Conservation (phyloP, 179 eudicot species). For the Drosera spatulata region DNA sequence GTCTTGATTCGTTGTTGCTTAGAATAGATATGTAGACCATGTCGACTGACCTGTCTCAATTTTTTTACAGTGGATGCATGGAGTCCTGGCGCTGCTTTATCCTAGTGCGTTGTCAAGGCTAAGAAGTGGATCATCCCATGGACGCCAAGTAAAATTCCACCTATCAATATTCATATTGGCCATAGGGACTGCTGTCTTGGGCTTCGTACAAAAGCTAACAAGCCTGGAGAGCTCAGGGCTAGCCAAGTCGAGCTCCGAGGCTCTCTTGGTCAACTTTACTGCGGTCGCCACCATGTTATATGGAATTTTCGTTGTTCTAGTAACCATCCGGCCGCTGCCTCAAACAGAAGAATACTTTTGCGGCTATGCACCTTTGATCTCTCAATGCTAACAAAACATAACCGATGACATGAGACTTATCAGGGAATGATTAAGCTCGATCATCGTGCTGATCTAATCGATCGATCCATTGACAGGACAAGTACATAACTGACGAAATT, state of each 20-base stretch:
- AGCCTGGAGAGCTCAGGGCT: conserved; percentile 40
- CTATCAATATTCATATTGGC: conserved; percentile 54
- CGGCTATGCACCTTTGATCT: not conserved
- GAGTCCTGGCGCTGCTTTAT: conserved; percentile 61
- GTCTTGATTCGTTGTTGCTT: no score
- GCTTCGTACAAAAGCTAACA: conserved; percentile 52
- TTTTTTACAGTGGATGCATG: conserved; percentile 64
- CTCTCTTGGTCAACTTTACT: conserved; percentile 51
- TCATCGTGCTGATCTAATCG: no score
- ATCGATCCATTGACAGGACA: no score
- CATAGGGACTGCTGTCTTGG: conserved; percentile 49
- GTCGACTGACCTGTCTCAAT: no score
- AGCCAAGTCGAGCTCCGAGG: conserved; percentile 44
- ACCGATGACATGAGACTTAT: no score
- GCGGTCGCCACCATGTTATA: conserved; percentile 33
- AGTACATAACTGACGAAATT: no score
- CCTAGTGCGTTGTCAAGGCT: conserved; percentile 48
- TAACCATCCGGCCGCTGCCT: not conserved
- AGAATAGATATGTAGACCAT: no score
- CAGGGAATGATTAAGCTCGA: no score
- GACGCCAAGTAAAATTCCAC: conserved; percentile 59
- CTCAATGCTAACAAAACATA: not conserved
- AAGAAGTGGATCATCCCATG: conserved; percentile 57
- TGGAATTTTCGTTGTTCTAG: conserved; percentile 29
- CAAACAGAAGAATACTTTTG: not conserved